phyloP scores from a whole-genome alignment of 1,139 yeast genomes.

The Pichia sp. region DNA sequence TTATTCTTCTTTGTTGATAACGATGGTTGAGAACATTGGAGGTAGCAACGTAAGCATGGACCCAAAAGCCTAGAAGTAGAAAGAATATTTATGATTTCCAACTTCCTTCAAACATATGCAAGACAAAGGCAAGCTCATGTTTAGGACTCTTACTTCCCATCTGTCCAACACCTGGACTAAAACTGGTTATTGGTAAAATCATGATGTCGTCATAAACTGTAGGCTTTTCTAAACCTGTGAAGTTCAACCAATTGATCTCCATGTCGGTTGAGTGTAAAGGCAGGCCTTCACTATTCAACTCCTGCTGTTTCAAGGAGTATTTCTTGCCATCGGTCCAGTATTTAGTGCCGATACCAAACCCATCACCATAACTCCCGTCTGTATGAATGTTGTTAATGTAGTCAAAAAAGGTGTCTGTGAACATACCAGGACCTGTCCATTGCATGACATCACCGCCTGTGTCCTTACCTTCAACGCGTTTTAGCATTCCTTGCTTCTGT shows the following conservation, averaged over 20 bases:
- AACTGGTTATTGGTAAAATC: slow-evolving; percentile 79
- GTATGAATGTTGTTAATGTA: slow-evolving; percentile 46
- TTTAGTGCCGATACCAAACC: slow-evolving; percentile 31
- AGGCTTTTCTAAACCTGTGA: slow-evolving; percentile 66
- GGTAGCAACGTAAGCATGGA: too few species aligned
- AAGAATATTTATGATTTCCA: slow-evolving; percentile 49
- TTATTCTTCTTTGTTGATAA: background rate
- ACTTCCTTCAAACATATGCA: slow-evolving; percentile 68
- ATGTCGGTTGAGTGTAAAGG: slow-evolving; percentile 24
- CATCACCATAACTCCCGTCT: slow-evolving; percentile 28
- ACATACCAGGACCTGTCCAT: slow-evolving; percentile 83
- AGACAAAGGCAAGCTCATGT: slow-evolving; percentile 59
- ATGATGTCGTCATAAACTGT: slow-evolving; percentile 71
- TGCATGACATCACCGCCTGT: slow-evolving; percentile 60
- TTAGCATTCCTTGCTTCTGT: slow-evolving; percentile 25
- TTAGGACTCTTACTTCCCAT: slow-evolving; percentile 57
- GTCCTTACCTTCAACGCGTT: slow-evolving; percentile 43
- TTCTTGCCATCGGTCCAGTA: slow-evolving; percentile 25
- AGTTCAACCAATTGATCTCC: slow-evolving; percentile 48
- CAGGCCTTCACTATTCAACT: slow-evolving; percentile 22
- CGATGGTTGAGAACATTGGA: background rate
- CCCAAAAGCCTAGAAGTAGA: background rate
- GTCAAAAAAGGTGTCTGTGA: slow-evolving; percentile 67
- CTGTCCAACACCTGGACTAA: slow-evolving; percentile 78
- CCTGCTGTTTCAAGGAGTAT: slow-evolving; percentile 22